These are phyloP conservation scores for Blastocystis sp. DNA, from an alignment of 352 stramenopile genomes.

Conservation along the genomic window DNA sequence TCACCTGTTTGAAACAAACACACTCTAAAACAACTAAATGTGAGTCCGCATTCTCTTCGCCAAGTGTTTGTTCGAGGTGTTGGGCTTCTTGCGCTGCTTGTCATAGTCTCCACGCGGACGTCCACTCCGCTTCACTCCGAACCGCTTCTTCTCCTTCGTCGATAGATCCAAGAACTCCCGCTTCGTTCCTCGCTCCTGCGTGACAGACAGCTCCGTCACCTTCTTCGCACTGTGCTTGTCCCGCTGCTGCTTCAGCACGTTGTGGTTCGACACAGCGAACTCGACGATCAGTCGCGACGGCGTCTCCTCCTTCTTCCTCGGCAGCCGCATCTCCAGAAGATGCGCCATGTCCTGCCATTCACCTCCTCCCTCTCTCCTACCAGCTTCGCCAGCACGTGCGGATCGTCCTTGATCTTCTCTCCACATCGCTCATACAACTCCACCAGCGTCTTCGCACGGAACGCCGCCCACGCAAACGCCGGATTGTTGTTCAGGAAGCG, in stretches of 20 bases:
- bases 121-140: constrained; percentile 61
- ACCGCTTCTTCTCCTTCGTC: constrained; percentile 58
- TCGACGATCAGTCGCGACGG: constrained; percentile 74
- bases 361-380: constrained; percentile 59
- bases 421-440: constrained; percentile 45
- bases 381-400: constrained; percentile 19
- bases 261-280: constrained; percentile 75
- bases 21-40: background rate
- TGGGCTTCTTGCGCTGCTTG: background rate
- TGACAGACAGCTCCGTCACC: constrained; percentile 58
- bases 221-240: constrained; percentile 59
- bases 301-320: background rate
- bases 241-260: constrained; percentile 61
- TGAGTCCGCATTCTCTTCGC: background rate
- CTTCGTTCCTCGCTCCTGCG: background rate
- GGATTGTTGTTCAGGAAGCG: constrained; percentile 75
- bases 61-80: background rate
- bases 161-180: background rate
- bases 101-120: background rate
- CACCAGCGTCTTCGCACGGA: background rate
- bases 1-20: background rate
- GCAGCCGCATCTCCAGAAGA: constrained; percentile 61
- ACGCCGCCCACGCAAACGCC: constrained; percentile 65
- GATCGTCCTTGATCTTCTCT: constrained; percentile 45
- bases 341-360: constrained; percentile 60